phyloP scores from a whole-genome alignment of 2,329 filamentous ascomycete species.

The Trichoderma gracile region DNA sequence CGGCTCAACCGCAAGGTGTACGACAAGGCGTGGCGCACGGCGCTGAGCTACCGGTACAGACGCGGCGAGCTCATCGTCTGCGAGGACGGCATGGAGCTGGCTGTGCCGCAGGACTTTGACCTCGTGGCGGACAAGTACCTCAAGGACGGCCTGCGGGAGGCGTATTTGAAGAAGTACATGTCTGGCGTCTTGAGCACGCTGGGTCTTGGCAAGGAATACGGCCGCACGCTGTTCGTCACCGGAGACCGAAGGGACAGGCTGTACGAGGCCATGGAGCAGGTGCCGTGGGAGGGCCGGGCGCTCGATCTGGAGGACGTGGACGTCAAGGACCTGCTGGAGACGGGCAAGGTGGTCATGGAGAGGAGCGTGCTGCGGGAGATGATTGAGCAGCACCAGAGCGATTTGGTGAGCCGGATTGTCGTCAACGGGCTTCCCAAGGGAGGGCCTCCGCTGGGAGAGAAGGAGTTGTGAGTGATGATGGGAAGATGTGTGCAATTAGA shows the following conservation, averaged over 20 bases:
- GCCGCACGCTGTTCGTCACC: constrained; percentile 76
- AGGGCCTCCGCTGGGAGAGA: constrained; percentile 43
- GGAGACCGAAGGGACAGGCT: constrained; percentile 61
- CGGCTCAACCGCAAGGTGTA: constrained; percentile 85
- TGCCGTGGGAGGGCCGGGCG: constrained; percentile 67
- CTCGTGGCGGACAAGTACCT: constrained; percentile 46
- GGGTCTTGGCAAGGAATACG: constrained; percentile 64
- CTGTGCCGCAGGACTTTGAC: constrained; percentile 52
- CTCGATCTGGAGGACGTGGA: constrained; percentile 78
- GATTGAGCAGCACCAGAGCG: constrained; percentile 70
- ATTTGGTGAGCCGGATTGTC: constrained; percentile 54
- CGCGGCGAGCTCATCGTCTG: constrained; percentile 85
- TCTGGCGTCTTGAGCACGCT: constrained; percentile 69
- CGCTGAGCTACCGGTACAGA: constrained; percentile 86
- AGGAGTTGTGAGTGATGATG: constrained; percentile 37
- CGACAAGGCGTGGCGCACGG: constrained; percentile 92
- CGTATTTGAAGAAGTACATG: constrained; percentile 64
- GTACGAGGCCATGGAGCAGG: constrained; percentile 63
- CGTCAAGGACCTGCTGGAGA: constrained; percentile 90
- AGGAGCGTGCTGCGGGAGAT: constrained; percentile 74
- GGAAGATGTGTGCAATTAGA: constrained; percentile 1
- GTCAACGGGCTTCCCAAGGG: constrained; percentile 44
- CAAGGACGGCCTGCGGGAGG: constrained; percentile 51
- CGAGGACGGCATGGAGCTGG: constrained; percentile 73
- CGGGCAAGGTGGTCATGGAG: constrained; percentile 84